A percentile compares a stretch with the other conserved stretches of the same genome.
Conservation (phyloP, 768 basidiomycete genomes). For the Lactarius deliciosus region DNA sequence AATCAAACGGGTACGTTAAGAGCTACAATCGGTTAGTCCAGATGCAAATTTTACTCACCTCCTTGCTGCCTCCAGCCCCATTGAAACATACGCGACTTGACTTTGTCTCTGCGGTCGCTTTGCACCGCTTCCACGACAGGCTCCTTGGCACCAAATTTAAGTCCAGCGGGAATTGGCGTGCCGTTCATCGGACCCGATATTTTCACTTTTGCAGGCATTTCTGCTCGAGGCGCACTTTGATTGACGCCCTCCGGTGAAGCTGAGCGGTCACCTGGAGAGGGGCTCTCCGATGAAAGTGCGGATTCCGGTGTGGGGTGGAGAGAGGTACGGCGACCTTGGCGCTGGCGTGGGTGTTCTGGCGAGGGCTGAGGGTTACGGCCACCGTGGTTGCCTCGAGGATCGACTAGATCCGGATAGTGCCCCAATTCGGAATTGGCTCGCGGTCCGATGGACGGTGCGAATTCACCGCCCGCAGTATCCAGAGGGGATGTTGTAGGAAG, state of each 20-base stretch:
- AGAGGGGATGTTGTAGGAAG: constrained; percentile 51
- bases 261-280: constrained; percentile 37
- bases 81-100: constrained; percentile 81
- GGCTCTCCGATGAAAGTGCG: constrained; percentile 49
- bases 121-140: constrained; percentile 36
- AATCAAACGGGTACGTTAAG: constrained; percentile 19
- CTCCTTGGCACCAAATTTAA: constrained; percentile 87
- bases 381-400: constrained; percentile 37
- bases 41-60: constrained; percentile 13
- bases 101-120: constrained; percentile 70
- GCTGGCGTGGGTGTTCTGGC: constrained; percentile 57
- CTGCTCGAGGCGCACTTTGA: constrained; percentile 49
- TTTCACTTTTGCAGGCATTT: constrained; percentile 66
- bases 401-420: constrained; percentile 68
- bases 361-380: constrained; percentile 46
- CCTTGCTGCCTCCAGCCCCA: constrained; percentile 81
- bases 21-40: not conserved
- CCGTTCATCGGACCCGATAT: constrained; percentile 89
- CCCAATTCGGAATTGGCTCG: constrained; percentile 82
- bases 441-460: constrained; percentile 37
- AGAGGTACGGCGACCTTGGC: constrained; percentile 57
- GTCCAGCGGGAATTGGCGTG: constrained; percentile 80
- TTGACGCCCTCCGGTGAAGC: constrained; percentile 45
- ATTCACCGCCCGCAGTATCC: constrained; percentile 33
- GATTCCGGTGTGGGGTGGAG: constrained; percentile 58